Conservation (phyloP, 164 flowering plant species). For the Stephania japonica region DNA sequence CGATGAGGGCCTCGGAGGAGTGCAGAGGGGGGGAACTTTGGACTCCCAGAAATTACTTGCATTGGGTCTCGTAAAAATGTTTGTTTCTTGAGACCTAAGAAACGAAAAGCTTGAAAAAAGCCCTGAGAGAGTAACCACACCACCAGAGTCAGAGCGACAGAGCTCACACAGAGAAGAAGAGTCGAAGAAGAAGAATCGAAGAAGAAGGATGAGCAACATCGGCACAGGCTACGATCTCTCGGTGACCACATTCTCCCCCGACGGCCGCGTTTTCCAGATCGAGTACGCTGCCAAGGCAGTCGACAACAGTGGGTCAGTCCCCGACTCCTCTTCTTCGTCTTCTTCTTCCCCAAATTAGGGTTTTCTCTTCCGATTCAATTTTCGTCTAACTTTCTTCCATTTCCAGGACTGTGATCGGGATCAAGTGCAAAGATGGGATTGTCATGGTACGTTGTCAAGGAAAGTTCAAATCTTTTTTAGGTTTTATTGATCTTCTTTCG, state of each 20-base stretch:
- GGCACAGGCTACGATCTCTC: constrained; percentile 98
- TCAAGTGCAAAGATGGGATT: constrained; percentile 85
- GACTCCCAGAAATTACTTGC: too few relatives aligned
- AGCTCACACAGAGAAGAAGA: not conserved
- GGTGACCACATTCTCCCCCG: constrained; percentile 96
- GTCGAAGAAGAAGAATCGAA: not conserved
- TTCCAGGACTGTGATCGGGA: constrained; percentile 77
- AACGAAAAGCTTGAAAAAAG: not conserved
- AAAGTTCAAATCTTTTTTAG: not conserved
- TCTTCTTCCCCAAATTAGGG: not conserved
- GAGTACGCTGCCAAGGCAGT: constrained; percentile 98
- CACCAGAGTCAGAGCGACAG: not conserved
- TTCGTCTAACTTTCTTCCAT: not conserved
- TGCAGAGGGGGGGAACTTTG: too few relatives aligned
- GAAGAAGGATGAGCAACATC: constrained; percentile 73
- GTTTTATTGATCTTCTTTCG: not conserved
- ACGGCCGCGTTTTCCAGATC: constrained; percentile 98
- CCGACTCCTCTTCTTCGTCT: not conserved
- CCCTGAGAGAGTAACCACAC: too few relatives aligned
- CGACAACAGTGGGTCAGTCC: constrained; percentile 80
- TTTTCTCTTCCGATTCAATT: not conserved
- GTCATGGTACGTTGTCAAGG: constrained; percentile 41
- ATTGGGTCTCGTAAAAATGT: too few relatives aligned
- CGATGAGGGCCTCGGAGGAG: too few relatives aligned
- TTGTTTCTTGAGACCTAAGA: constrained; percentile 12